Evolutionary conservation across 305 asterid genomes (phyloP).

Genomic region (Fraxinus nigra): DNA sequence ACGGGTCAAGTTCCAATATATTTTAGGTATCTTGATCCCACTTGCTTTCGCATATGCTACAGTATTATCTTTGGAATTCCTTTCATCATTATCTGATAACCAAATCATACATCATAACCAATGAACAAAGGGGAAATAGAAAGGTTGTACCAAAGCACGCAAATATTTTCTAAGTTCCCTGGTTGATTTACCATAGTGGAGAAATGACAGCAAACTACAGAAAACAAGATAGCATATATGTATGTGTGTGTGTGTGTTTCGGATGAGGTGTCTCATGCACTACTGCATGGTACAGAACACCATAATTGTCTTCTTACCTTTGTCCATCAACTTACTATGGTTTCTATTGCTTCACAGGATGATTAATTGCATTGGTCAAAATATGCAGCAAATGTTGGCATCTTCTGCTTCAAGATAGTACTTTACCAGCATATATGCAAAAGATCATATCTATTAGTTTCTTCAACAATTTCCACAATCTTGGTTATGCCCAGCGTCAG

Average conservation of each 20-base stretch:
- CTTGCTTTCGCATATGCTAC: conserved; percentile 34
- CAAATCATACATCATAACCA: neutral
- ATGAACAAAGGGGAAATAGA: conserved; percentile 1
- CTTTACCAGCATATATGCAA: neutral
- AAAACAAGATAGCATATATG: neutral
- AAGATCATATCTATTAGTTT: neutral
- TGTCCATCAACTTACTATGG: neutral
- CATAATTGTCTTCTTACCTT: neutral
- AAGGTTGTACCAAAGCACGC: conserved; percentile 11
- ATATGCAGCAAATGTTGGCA: neutral
- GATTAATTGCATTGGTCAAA: neutral
- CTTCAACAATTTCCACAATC: neutral
- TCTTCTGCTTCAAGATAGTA: neutral
- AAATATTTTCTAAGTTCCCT: neutral
- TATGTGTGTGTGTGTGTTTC: too few species aligned
- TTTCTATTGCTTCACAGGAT: neutral
- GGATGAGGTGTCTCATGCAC: neutral
- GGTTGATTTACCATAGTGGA: conserved; percentile 5
- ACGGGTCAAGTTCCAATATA: conserved; percentile 89
- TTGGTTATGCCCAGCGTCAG: neutral
- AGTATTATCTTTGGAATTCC: conserved; percentile 27
- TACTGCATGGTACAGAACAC: neutral
- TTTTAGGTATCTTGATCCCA: conserved; percentile 79
- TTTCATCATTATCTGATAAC: conserved; percentile 44
- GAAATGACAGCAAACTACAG: conserved; percentile 13